Conservation (phyloP, 192 early-diverging fungal species). For the Entomortierella lignicola region DNA sequence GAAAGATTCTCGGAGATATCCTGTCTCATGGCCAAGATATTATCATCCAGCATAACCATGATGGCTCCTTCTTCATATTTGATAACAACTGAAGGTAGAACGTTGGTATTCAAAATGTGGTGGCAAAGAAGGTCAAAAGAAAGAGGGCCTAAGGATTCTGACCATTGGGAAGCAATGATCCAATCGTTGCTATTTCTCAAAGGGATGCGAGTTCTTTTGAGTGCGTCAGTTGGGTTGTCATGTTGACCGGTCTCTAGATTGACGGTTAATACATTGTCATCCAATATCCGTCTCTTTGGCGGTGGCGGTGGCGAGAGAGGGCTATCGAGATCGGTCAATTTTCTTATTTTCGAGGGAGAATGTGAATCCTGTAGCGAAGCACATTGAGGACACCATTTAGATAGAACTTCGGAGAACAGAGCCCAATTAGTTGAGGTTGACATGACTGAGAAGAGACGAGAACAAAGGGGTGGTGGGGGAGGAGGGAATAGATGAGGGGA, state of each 20-base stretch:
- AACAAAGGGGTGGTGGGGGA: background rate
- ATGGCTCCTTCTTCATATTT: conserved; percentile 8
- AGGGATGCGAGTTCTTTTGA: background rate
- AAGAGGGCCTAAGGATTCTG: background rate
- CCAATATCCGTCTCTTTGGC: conserved; percentile 12
- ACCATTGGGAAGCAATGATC: conserved; percentile 17
- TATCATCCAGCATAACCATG: conserved; percentile 6
- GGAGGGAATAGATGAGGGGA: background rate
- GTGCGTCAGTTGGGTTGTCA: background rate
- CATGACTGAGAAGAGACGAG: background rate
- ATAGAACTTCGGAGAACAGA: conserved; percentile 12
- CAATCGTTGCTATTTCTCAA: background rate
- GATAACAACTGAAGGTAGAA: background rate
- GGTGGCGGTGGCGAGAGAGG: background rate
- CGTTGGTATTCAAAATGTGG: background rate
- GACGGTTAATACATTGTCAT: background rate
- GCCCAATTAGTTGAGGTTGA: conserved; percentile 1
- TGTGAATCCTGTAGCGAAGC: background rate
- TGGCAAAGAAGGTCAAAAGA: conserved; percentile 6
- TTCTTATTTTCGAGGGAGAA: background rate
- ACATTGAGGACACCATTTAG: conserved; percentile 5
- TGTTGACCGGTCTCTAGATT: background rate
- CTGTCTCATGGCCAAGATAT: conserved; percentile 18
- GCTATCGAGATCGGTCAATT: background rate
- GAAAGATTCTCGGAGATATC: conserved; percentile 7